These are phyloP conservation scores for Cyclotella sp. DNA, from an alignment of 108 stramenopile species.

Conservation along the genomic window DNA sequence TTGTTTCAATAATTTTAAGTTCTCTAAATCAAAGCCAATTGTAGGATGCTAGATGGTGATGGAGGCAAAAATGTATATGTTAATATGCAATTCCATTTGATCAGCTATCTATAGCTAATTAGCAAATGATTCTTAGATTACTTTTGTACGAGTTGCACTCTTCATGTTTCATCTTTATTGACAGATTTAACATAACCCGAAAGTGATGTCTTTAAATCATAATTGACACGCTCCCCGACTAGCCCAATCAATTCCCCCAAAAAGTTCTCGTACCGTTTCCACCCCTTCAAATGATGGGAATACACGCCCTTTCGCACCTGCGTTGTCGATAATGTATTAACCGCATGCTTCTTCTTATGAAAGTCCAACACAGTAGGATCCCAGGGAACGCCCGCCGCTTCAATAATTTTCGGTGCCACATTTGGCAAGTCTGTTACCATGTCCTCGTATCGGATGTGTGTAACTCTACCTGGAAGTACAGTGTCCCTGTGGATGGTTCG, in stretches of 20 bases:
- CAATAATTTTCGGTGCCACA: slow-evolving; percentile 62
- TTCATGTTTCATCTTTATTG: neutral
- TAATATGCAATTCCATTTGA: too few relatives aligned
- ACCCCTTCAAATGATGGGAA: slow-evolving; percentile 77
- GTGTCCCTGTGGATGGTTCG: slow-evolving; percentile 33
- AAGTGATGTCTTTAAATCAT: slow-evolving; percentile 64
- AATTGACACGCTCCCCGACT: slow-evolving; percentile 59
- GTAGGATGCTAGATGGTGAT: too few relatives aligned
- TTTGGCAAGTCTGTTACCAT: slow-evolving; percentile 79
- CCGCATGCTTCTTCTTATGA: slow-evolving; percentile 90
- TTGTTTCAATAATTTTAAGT: too few relatives aligned
- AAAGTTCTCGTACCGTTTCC: slow-evolving; percentile 73
- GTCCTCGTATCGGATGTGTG: slow-evolving; percentile 86
- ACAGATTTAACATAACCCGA: slow-evolving; percentile 39
- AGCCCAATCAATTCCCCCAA: slow-evolving; percentile 54
- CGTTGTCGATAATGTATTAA: slow-evolving; percentile 86
- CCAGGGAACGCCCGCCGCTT: slow-evolving; percentile 64
- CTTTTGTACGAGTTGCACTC: neutral
- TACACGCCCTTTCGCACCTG: slow-evolving; percentile 86
- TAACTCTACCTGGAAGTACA: slow-evolving; percentile 82
- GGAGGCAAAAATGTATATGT: too few relatives aligned
- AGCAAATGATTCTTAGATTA: too few relatives aligned
- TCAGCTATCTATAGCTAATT: too few relatives aligned
- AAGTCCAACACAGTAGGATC: slow-evolving; percentile 79
- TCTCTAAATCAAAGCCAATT: too few relatives aligned